Conservation (phyloP, 139 green algal genomes). For the Chlamydomonas schloesseri region DNA sequence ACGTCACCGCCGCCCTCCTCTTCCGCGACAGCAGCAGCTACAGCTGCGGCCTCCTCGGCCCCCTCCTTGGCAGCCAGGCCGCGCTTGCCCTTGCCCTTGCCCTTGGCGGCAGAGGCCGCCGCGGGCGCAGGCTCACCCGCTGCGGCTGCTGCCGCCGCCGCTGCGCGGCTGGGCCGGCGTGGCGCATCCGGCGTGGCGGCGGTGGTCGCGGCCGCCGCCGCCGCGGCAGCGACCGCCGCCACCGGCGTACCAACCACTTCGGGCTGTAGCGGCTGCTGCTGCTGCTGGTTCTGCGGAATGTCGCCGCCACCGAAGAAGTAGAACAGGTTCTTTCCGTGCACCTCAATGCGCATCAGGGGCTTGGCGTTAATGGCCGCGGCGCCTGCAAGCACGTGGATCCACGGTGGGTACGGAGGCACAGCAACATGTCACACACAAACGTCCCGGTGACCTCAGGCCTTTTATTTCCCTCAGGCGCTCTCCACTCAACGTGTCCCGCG, state of each 20-base stretch:
- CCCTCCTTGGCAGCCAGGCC: not conserved
- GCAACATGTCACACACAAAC: too few species aligned
- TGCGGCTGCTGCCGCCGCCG: not conserved
- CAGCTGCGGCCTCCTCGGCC: not conserved
- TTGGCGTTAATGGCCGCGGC: conserved; percentile 69
- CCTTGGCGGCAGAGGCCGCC: not conserved
- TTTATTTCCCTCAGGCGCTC: too few species aligned
- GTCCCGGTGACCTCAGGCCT: too few species aligned
- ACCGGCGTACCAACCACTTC: too few species aligned
- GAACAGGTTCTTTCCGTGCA: conserved; percentile 88
- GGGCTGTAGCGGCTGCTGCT: too few species aligned
- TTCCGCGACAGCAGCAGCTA: not conserved
- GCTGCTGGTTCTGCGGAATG: too few species aligned
- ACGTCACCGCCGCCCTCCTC: not conserved
- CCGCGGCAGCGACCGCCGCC: too few species aligned
- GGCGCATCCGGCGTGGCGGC: too few species aligned
- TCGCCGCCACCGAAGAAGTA: conserved; percentile 82
- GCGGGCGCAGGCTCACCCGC: not conserved
- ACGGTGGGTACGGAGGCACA: too few species aligned
- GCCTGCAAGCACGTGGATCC: conserved; percentile 38
- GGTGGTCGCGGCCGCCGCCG: too few species aligned
- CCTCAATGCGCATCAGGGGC: conserved; percentile 75
- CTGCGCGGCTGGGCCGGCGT: too few species aligned
- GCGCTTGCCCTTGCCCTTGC: not conserved
- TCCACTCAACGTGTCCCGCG: too few species aligned